Evolutionary conservation across 352 stramenopile genomes (phyloP), one percentile per base, ranked within the genome.

Genomic region (Pythium dissotocum): DNA sequence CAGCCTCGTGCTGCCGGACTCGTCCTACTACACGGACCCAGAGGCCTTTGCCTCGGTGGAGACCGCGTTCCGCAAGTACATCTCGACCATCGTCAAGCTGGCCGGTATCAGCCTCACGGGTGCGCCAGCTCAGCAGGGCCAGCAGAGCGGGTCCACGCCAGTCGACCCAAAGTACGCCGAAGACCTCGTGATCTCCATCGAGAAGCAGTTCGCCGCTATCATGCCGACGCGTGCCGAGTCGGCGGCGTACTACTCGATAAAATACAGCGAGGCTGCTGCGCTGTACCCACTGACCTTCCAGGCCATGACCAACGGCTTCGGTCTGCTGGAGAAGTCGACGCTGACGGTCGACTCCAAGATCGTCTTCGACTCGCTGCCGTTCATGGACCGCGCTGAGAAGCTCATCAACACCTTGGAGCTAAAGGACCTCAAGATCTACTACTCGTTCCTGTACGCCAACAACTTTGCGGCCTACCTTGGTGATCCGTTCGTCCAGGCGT

Each of bases 21-120:
- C 85, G 40, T 94, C 97, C 67, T 98, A 98, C 69, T 94, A 98
- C 59, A 88, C 94, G 57, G 87, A 98, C 55, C 59, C 62, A 10
- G 51, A 73, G 26, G 67, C 71, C 2, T 79, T 82, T n/a, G 35
- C 61, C 5, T 48, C 64, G 30, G 35, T 82, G 7, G 78, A 83
- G 60, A 64, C 53, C 35, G 65, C 75, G 13, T 68, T 76, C 53
- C 69, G 70, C 51, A 36, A 52, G 35, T 86, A 82, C 63, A 77
- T 76, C 13, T 73, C 69, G 2, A 79, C 71, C 21, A 58, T 86
- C 18, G 33, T 30, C 10, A 76, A 67, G 33, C 57, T 87, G 3
- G 59, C 68, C 6, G 77, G 71, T 21, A 63, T 62, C 59, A 60
- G 48, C 48, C 18, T 54, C 13, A 56, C 54, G 44, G 44, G 40